Percentiles rank a stretch among this genome's conserved stretches.
These are phyloP conservation scores for Fraxinus platypoda DNA, from an alignment of 305 asterid genomes.

Conservation along the genomic window DNA sequence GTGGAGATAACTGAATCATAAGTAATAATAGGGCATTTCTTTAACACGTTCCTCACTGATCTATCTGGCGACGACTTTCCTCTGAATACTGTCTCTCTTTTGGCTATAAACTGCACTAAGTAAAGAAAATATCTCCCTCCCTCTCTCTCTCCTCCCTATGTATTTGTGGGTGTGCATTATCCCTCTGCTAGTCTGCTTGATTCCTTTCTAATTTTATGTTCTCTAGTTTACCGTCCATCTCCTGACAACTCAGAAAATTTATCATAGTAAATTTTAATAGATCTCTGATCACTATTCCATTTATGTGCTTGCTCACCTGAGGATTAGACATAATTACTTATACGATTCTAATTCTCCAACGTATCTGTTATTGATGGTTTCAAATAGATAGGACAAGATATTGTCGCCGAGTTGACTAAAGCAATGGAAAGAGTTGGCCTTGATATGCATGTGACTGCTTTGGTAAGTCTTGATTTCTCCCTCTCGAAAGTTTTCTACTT, in stretches of 20 bases:
- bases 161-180: not conserved
- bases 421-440: constrained; percentile 75
- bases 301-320: not conserved
- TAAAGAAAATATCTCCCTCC: not conserved
- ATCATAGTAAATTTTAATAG: not conserved
- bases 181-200: not conserved
- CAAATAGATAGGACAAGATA: constrained; percentile 76
- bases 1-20: not conserved
- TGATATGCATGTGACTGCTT: constrained; percentile 76
- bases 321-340: not conserved
- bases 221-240: not conserved
- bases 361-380: constrained; percentile 14
- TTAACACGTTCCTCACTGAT: not conserved
- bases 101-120: not conserved
- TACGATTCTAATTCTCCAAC: not conserved
- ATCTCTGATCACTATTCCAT: not conserved
- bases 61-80: not conserved
- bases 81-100: not conserved
- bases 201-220: not conserved
- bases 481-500: not conserved
- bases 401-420: constrained; percentile 63
- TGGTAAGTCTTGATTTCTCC: constrained; percentile 44
- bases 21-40: not conserved
- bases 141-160: not conserved
- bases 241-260: not conserved